These are phyloP conservation scores for Parathielavia hyrcaniae DNA, from an alignment of 495 filamentous ascomycete species.

Conservation along the genomic window DNA sequence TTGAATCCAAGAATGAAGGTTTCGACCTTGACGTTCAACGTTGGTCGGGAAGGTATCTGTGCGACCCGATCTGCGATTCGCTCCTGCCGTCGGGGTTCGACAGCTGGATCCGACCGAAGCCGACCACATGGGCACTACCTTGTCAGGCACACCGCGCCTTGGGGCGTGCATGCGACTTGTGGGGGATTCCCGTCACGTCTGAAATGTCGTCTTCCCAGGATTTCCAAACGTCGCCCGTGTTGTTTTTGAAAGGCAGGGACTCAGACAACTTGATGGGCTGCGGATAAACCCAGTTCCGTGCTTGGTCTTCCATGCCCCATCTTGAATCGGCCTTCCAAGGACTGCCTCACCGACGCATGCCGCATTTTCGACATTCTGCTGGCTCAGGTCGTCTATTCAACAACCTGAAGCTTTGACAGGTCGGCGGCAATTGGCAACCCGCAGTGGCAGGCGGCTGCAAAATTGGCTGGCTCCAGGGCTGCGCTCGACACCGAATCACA, in stretches of 20 bases:
- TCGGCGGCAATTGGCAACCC: background rate
- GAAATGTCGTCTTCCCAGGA: too few species aligned
- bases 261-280: too few species aligned
- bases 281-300: too few species aligned
- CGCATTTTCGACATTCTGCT: background rate
- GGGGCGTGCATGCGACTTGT: background rate
- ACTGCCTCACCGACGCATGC: constrained; percentile 6
- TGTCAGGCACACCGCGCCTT: constrained; percentile 13
- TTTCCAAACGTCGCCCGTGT: background rate
- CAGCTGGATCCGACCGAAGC: constrained; percentile 4
- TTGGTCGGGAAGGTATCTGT: background rate
- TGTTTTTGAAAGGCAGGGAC: too few species aligned
- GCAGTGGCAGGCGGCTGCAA: background rate
- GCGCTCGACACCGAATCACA: constrained; percentile 1
- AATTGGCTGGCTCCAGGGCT: background rate
- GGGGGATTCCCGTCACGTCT: background rate
- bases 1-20: background rate
- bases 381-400: background rate
- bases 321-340: constrained; percentile 7
- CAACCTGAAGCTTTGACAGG: background rate
- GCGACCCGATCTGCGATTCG: constrained; percentile 2
- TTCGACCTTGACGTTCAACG: background rate
- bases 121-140: background rate
- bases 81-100: constrained; percentile 6
- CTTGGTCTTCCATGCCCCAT: constrained; percentile 3